Evolutionary conservation across 2,329 filamentous ascomycete genomes (phyloP).

Genomic region (Fusarium acutatum): DNA sequence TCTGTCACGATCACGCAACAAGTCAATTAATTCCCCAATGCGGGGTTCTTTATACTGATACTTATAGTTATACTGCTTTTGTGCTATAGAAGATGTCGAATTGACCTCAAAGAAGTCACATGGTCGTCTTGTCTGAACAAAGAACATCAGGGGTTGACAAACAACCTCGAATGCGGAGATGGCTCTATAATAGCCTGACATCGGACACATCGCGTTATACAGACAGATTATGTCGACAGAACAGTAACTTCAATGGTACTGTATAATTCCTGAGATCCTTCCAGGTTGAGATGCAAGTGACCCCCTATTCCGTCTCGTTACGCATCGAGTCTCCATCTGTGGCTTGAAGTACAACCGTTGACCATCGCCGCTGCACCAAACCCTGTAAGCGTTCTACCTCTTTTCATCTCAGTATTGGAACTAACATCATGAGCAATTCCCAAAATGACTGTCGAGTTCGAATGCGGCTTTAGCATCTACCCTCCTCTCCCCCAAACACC

Average conservation of each 20-base stretch:
- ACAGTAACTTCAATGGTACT: rapidly evolving
- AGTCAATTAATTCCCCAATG: neutral
- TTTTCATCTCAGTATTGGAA: rapidly evolving
- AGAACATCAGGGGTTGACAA: neutral
- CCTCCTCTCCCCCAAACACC: neutral
- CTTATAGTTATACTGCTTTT: rapidly evolving
- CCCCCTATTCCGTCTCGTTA: neutral
- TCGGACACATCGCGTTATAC: neutral
- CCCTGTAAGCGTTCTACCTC: neutral
- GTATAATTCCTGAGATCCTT: neutral
- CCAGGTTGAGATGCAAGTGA: neutral
- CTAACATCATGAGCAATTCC: neutral
- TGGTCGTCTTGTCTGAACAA: neutral
- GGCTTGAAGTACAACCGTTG: neutral
- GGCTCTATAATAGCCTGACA: neutral
- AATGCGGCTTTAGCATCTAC: conserved; percentile 1
- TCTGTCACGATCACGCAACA: neutral
- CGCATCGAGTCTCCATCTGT: neutral
- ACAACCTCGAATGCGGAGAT: neutral
- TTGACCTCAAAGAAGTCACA: neutral
- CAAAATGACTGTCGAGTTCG: neutral
- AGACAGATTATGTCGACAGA: neutral
- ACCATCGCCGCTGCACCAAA: rapidly evolving
- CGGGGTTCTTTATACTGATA: neutral
- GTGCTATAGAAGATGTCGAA: neutral